A percentile compares a stretch with the other conserved stretches of the same genome.
Conservation (phyloP, 2,329 filamentous ascomycete genomes). For the Orbilia quercus region DNA sequence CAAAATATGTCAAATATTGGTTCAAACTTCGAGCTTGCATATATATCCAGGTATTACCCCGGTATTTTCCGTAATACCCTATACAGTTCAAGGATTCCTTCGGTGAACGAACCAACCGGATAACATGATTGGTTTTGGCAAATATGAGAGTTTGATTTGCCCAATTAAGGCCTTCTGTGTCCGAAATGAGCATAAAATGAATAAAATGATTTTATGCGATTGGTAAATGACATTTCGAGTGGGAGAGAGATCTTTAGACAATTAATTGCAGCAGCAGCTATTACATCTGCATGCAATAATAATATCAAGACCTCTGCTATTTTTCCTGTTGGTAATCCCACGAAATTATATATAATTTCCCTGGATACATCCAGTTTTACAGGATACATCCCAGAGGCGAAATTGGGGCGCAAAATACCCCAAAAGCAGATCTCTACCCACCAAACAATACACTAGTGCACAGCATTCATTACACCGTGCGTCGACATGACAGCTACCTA, state of each 20-base stretch:
- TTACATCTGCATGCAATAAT: constrained; percentile 18
- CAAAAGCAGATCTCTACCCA: constrained; percentile 44
- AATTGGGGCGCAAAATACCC: constrained; percentile 41
- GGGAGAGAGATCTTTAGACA: too few species aligned
- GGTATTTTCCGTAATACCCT: constrained; percentile 12
- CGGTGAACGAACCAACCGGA: constrained; percentile 23
- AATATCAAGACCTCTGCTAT: constrained; percentile 22
- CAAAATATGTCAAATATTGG: constrained; percentile 5
- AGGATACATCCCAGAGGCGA: constrained; percentile 57
- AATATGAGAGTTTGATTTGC: constrained; percentile 50
- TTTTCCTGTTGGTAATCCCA: constrained; percentile 33
- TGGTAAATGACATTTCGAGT: too few species aligned
- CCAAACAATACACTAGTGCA: too few species aligned
- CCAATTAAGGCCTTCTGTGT: constrained; percentile 44
- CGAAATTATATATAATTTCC: constrained; percentile 54
- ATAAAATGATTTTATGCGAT: neutral
- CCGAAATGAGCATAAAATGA: constrained; percentile 38
- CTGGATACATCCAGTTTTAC: constrained; percentile 38
- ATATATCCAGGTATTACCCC: neutral
- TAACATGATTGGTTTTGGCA: constrained; percentile 53
- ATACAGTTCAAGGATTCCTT: neutral
- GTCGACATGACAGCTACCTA: too few species aligned
- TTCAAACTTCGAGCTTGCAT: constrained; percentile 14
- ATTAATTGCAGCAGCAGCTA: too few species aligned
- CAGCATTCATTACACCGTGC: too few species aligned